Evolutionary conservation across 192 early-diverging fungal species (phyloP), one percentile per base, ranked within the genome.

Genomic region (Dissophora ornata): DNA sequence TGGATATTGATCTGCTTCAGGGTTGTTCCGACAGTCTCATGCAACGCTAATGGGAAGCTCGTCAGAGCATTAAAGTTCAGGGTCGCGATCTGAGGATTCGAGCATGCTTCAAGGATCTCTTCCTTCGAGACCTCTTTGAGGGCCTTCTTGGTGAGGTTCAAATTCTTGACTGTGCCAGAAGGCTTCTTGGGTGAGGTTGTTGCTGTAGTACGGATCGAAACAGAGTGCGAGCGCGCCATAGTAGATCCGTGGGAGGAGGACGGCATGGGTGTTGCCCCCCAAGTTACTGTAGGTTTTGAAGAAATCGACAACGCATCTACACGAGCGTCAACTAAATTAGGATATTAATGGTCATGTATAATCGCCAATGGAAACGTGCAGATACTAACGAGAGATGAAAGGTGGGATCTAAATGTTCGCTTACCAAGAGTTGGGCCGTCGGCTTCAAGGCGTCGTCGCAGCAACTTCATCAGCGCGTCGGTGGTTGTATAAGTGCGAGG

Each of bases 1-100:
- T 86, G 73, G 21, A 89, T 67, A 19, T 60, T 74, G n/a, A 87
- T 55, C 22, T 83, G 73, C 15, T 79, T 81, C 15, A 85, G 51
- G n/a, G 80, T 84, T 4, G 53, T 29, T 3, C 62, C 67, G 11
- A 57, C 36, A 24, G 63, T 49, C 22, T 66, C 49, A 11, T 69
- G 53, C 21, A 84, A 69, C 5, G 54, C 19, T 4, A 30, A 2
- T 4, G 77, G 71, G 58, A 70, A 77, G 9, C 19, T 22, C 1
- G 74, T 64, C 24, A 88, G 68, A 18, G 48, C 38, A 21, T 73
- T 82, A 18, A 83, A 75, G 18, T 67, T 63, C 1, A 83, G 51
- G n/a, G 47, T 21, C 10, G 75, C 66, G 16, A 44, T 68, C 6
- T 51, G 62, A 22, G 78, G 77, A 25, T 67, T 52, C 24, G 55